Conservation (phyloP, 148 eudicot genomes). For the Diospyros kaki region DNA sequence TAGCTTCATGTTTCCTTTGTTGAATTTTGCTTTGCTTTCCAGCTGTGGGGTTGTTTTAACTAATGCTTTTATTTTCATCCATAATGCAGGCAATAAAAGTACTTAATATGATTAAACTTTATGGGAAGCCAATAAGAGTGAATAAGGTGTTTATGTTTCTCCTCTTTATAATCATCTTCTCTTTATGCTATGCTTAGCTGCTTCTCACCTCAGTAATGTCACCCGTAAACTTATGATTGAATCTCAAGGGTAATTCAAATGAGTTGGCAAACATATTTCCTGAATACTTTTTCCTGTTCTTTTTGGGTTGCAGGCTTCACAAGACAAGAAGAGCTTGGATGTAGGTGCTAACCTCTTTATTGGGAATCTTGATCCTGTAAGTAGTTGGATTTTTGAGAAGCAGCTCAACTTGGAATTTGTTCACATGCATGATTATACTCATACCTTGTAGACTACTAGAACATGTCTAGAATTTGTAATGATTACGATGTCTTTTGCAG, state of each 20-base stretch:
- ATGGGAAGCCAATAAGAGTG: constrained; percentile 86
- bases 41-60: not conserved
- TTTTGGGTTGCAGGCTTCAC: constrained; percentile 67
- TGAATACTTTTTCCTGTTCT: constrained; percentile 5
- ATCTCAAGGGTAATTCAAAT: not conserved
- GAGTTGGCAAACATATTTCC: not conserved
- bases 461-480: not conserved
- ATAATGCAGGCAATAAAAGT: constrained; percentile 86
- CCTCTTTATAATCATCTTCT: not conserved
- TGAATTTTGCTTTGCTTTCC: not conserved
- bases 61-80: constrained; percentile 2
- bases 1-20: constrained; percentile 2
- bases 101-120: constrained; percentile 91
- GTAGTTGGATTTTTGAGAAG: constrained; percentile 13
- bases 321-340: constrained; percentile 97
- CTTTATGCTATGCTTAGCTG: not conserved
- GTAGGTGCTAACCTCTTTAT: constrained; percentile 98
- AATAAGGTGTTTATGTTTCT: constrained; percentile 53
- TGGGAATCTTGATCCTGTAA: constrained; percentile 97
- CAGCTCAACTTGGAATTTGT: not conserved
- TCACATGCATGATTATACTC: not conserved
- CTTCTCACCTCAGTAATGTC: not conserved
- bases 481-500: constrained; percentile 32
- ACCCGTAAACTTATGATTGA: not conserved
- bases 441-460: not conserved